Percentiles rank a stretch among this genome's conserved stretches.
phyloP scores from a whole-genome alignment of 1,139 yeast genomes.

The Nakaseomyces kungkrabaensis region DNA sequence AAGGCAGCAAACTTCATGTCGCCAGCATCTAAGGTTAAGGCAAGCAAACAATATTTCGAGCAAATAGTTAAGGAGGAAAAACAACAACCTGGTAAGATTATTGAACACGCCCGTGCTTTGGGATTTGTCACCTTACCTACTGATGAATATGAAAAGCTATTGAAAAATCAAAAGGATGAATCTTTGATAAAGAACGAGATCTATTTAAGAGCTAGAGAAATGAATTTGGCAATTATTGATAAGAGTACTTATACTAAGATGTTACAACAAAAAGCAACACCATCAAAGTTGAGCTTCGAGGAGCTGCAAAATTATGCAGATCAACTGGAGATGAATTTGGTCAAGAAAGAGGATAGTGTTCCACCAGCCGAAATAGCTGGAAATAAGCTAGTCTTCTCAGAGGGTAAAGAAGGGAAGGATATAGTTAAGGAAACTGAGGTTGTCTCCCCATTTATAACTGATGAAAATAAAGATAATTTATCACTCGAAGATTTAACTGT shows the following conservation, averaged over 20 bases:
- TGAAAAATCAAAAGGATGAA: conserved; percentile 4
- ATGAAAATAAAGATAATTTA: neutral
- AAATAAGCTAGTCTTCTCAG: neutral
- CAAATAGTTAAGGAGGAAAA: conserved; percentile 27
- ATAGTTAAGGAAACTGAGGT: neutral
- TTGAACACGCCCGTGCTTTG: conserved; percentile 26
- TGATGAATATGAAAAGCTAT: conserved; percentile 13
- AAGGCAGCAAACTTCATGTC: conserved; percentile 10
- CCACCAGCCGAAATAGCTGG: neutral
- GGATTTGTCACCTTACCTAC: conserved; percentile 30
- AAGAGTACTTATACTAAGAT: neutral
- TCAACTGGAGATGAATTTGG: neutral
- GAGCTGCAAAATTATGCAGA: neutral
- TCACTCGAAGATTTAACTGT: neutral
- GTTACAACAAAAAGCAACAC: neutral
- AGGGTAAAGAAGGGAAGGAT: neutral
- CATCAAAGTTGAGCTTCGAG: neutral
- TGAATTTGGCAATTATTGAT: conserved; percentile 1
- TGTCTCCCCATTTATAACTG: neutral
- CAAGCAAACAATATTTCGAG: conserved; percentile 30
- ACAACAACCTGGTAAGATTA: conserved; percentile 22
- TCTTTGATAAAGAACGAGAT: neutral
- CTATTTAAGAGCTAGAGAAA: neutral
- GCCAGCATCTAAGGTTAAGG: conserved; percentile 26
- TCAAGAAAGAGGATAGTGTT: neutral